Conservation (phyloP, 306 rosid genomes). For the Boehmeria nivea region DNA sequence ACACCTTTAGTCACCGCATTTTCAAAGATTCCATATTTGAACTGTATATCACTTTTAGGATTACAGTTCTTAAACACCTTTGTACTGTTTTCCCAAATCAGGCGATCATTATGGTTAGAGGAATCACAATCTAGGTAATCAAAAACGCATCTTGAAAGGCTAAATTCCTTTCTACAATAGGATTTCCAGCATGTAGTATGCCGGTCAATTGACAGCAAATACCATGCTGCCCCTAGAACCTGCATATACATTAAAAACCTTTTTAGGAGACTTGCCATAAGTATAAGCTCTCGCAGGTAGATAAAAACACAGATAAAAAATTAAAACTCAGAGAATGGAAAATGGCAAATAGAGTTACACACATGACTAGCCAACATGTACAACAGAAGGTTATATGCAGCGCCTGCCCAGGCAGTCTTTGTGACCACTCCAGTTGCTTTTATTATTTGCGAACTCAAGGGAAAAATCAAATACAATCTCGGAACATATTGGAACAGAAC, state of each 20-base stretch:
- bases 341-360: constrained; percentile 24
- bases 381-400: constrained; percentile 87
- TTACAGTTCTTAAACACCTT: constrained; percentile 55
- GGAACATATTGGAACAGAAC: constrained; percentile 93
- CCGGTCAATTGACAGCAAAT: constrained; percentile 82
- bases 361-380: constrained; percentile 99
- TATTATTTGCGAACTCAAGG: constrained; percentile 75
- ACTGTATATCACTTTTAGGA: constrained; percentile 33
- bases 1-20: constrained; percentile 56
- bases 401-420: constrained; percentile 99
- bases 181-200: constrained; percentile 87
- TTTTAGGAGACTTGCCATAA: too few species aligned
- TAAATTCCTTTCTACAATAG: constrained; percentile 55
- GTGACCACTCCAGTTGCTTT: constrained; percentile 98
- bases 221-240: constrained; percentile 98
- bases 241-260: constrained; percentile 26
- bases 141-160: too few species aligned
- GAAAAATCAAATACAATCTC: constrained; percentile 90
- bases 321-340: background rate
- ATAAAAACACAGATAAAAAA: background rate
- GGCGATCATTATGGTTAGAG: constrained; percentile 13
- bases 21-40: constrained; percentile 69
- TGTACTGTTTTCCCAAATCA: constrained; percentile 56
- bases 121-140: constrained; percentile 64
- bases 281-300: background rate